Conservation (phyloP, 2,329 filamentous ascomycete species). For the Zasmidium angulare region DNA sequence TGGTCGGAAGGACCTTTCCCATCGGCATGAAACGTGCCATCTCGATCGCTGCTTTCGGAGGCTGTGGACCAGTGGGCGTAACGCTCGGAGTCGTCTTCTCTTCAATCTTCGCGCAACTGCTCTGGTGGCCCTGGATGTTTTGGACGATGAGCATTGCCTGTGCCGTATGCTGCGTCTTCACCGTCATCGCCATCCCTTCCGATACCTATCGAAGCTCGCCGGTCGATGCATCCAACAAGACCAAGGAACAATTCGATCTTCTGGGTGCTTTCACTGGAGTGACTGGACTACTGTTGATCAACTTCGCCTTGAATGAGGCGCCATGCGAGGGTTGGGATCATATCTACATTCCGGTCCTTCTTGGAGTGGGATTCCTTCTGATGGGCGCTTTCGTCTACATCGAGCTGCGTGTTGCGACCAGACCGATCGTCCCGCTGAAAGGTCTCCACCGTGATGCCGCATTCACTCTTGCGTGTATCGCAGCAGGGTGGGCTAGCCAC, state of each 20-base stretch:
- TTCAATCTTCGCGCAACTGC: constrained; percentile 32
- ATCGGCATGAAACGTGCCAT: constrained; percentile 37
- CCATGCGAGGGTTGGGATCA: constrained; percentile 29
- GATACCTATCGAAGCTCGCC: constrained; percentile 9
- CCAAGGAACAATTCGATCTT: constrained; percentile 23
- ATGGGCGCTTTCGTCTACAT: constrained; percentile 26
- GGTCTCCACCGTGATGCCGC: constrained; percentile 25
- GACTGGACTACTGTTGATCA: constrained; percentile 31
- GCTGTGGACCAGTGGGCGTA: constrained; percentile 34
- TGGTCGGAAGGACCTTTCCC: constrained; percentile 36
- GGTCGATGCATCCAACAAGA: constrained; percentile 1
- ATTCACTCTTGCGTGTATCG: constrained; percentile 28
- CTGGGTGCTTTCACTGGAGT: constrained; percentile 29
- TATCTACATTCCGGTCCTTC: constrained; percentile 25
- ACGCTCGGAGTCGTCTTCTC: constrained; percentile 34
- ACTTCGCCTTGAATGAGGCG: constrained; percentile 33
- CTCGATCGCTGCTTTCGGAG: constrained; percentile 38
- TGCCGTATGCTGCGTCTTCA: constrained; percentile 14
- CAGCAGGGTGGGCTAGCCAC: constrained; percentile 29
- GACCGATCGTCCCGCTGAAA: constrained; percentile 25
- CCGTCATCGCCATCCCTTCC: constrained; percentile 26
- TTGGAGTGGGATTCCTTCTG: constrained; percentile 28
- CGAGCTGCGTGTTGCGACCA: constrained; percentile 22
- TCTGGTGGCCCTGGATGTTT: constrained; percentile 35
- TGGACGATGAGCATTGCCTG: constrained; percentile 27